phyloP scores from a whole-genome alignment of 306 rosid genomes.

The Ziziphus jujuba region DNA sequence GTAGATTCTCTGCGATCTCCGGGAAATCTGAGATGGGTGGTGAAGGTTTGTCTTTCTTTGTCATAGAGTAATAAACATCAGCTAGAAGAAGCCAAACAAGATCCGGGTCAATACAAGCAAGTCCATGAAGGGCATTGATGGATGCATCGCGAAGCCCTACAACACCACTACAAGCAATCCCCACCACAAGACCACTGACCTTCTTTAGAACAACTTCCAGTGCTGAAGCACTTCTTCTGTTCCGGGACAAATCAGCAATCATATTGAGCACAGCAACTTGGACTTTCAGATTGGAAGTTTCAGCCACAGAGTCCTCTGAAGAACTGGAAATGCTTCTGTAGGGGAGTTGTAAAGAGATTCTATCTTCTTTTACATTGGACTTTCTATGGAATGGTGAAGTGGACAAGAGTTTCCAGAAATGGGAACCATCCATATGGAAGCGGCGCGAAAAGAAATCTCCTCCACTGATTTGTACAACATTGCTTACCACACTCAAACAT shows the following conservation, averaged over 20 bases:
- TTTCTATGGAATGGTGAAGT: constrained; percentile 63
- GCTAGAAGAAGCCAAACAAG: constrained; percentile 94
- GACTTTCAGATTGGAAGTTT: constrained; percentile 73
- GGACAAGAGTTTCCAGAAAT: constrained; percentile 79
- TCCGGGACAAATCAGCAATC: constrained; percentile 70
- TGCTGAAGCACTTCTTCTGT: constrained; percentile 61
- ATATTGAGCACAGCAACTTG: constrained; percentile 81
- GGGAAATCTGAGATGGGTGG: constrained; percentile 62
- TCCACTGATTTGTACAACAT: constrained; percentile 60
- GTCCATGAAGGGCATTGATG: constrained; percentile 70
- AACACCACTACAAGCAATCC: constrained; percentile 84
- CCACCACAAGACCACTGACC: constrained; percentile 71
- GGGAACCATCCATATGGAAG: constrained; percentile 66
- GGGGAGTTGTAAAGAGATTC: constrained; percentile 67
- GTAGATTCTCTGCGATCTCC: constrained; percentile 49
- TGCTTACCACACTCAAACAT: constrained; percentile 63
- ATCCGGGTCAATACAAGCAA: constrained; percentile 84
- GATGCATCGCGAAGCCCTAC: constrained; percentile 74
- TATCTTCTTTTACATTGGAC: constrained; percentile 49
- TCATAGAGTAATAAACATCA: constrained; percentile 68
- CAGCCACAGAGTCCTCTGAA: constrained; percentile 64
- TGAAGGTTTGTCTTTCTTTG: constrained; percentile 38
- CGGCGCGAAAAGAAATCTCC: constrained; percentile 93
- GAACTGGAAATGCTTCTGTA: constrained; percentile 53
- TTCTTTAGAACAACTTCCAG: constrained; percentile 73